phyloP scores from a whole-genome alignment of 306 rosid species.

The Citrullus colocynthis region DNA sequence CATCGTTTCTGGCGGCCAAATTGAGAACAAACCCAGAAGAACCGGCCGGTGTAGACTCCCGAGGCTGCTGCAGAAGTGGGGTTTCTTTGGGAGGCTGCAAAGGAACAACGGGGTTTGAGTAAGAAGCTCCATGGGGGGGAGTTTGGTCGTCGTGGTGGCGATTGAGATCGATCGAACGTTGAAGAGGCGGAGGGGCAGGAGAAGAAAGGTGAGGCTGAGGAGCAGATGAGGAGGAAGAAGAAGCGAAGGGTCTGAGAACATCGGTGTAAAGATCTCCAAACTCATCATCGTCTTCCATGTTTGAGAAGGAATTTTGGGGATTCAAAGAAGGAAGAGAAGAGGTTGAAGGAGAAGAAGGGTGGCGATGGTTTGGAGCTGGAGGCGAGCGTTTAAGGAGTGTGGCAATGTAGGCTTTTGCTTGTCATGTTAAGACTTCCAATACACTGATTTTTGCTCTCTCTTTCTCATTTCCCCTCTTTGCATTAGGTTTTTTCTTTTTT shows the following conservation, averaged over 20 bases:
- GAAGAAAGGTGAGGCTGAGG: slow-evolving; percentile 18
- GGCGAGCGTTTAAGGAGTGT: slow-evolving; percentile 6
- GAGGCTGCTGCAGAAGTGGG: slow-evolving; percentile 12
- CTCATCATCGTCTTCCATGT: slow-evolving; percentile 97
- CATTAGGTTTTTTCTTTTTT: not conserved
- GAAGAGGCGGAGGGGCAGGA: slow-evolving; percentile 20
- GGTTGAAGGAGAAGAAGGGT: not conserved
- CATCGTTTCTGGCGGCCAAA: slow-evolving; percentile 8
- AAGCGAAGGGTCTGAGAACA: slow-evolving; percentile 59
- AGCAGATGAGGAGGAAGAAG: slow-evolving; percentile 22
- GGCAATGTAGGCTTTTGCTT: slow-evolving; percentile 6
- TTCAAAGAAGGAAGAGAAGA: not conserved
- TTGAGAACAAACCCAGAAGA: slow-evolving; percentile 12
- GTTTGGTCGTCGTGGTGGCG: slow-evolving; percentile 21
- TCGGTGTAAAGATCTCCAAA: slow-evolving; percentile 98
- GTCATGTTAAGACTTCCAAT: not conserved
- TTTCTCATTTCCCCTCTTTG: not conserved
- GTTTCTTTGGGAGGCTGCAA: slow-evolving; percentile 17
- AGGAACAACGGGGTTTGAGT: slow-evolving; percentile 20
- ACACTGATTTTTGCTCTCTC: not conserved
- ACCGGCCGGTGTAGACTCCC: slow-evolving; percentile 5
- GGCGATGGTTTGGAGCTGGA: slow-evolving; percentile 18
- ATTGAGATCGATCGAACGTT: slow-evolving; percentile 60
- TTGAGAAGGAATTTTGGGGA: not conserved
- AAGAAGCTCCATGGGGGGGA: slow-evolving; percentile 22